Percentiles rank a stretch among this genome's conserved stretches.
Conservation (phyloP, 2,329 filamentous ascomycete species). For the Colletotrichum filicis region DNA sequence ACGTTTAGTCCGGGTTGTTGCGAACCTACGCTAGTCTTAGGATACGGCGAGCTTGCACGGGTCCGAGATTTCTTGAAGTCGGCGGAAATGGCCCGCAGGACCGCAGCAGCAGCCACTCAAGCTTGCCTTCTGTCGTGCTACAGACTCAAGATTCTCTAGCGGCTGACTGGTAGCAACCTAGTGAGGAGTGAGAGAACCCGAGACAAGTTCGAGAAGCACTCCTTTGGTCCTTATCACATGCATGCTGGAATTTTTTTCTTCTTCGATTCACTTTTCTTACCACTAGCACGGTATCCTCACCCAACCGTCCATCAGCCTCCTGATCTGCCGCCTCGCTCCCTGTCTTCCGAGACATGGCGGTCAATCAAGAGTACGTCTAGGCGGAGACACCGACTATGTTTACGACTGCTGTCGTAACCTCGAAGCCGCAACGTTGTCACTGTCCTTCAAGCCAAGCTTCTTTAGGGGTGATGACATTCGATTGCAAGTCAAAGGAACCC, state of each 20-base stretch:
- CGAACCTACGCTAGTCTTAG: background rate
- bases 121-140: background rate
- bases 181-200: background rate
- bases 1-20: background rate
- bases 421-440: background rate
- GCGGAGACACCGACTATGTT: conserved; percentile 25
- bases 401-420: conserved; percentile 4
- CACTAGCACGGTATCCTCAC: background rate
- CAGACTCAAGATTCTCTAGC: background rate
- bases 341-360: conserved; percentile 32
- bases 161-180: background rate
- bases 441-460: conserved; percentile 3
- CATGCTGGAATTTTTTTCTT: background rate
- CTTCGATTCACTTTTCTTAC: background rate
- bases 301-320: conserved; percentile 8
- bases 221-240: conserved; percentile 24
- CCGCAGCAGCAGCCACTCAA: background rate
- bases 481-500: background rate
- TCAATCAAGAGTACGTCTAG: conserved; percentile 5
- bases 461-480: conserved; percentile 1
- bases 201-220: background rate
- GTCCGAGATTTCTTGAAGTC: background rate
- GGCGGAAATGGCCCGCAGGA: conserved; percentile 6
- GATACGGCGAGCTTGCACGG: background rate
- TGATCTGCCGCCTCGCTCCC: conserved; percentile 12